Base-by-base conservation (phyloP, 345 rosid genomes). In the Hypericum androsaemum region DNA sequence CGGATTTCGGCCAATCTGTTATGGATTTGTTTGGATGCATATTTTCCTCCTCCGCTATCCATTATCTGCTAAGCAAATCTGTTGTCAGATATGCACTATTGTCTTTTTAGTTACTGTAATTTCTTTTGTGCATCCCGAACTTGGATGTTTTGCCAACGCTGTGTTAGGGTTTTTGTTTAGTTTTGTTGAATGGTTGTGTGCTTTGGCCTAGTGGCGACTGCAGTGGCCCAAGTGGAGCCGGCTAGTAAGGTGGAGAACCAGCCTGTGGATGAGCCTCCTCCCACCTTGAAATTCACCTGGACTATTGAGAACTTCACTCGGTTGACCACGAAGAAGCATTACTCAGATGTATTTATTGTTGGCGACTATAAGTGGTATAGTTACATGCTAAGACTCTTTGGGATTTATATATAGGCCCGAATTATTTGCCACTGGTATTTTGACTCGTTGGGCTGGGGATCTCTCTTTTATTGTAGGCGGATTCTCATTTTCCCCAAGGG, bases 221-320 rank as follows among this genome's bases (percentile, higher is more conserved):
- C 22, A 46, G 50, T 46, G 32, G 50, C 50, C 12, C 37, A 37
- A 13, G 5, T 14, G 39, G 17, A 11, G 50, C 28, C 50, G 15
- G 50, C 50, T 46, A 46, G 9, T 46, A 46, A 17, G 10, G 50
- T 46, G 50, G 50, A 46, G 50, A 46, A 1, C 22, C 50, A 46
- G 50, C 50, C 22, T 9, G 22, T 13, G 50, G 50, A 46, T 17
- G 50, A 46, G 9, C 50, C 50, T 54, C 50, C 58, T 32, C 28
- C 74, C 12, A 28, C 64, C 2, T 12, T 50, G 14, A 56, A 53
- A 48, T 70, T 39, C 66, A 58, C 67, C 8, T 71, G 75, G 75
- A 49, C 12, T 14, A 65, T 71, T 56, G 41, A 47, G 28, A 45
- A 49, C 39, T 71, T 61, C 53, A 47, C 71, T 42, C 16, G 36